These are phyloP conservation scores for Podaxis sp. DNA, from an alignment of 768 basidiomycete genomes.

Conservation along the genomic window DNA sequence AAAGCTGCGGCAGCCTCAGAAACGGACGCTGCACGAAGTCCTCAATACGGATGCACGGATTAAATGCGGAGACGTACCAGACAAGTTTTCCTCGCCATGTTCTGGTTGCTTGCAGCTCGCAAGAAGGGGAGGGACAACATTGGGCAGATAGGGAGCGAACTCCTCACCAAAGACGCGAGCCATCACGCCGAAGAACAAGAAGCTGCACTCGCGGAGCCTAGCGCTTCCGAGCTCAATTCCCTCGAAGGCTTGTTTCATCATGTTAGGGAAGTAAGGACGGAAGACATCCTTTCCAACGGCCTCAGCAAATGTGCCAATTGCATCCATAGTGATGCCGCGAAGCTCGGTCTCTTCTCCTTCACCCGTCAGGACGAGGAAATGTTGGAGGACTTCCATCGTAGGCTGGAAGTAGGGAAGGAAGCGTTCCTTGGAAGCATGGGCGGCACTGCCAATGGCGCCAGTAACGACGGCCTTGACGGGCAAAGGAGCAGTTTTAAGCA, in stretches of 20 bases:
- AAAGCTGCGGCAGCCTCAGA: slow-evolving; percentile 60
- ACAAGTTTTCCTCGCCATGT: slow-evolving; percentile 56
- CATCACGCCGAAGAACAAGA: slow-evolving; percentile 99
- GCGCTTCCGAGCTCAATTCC: slow-evolving; percentile 86
- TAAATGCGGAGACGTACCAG: slow-evolving; percentile 34
- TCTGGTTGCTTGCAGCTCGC: slow-evolving; percentile 82
- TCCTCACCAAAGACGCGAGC: slow-evolving; percentile 95
- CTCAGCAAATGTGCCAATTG: slow-evolving; percentile 97
- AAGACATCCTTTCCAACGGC: slow-evolving; percentile 93
- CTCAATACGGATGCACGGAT: not conserved
- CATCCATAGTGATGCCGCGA: slow-evolving; percentile 97
- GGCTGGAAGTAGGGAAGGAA: slow-evolving; percentile 95
- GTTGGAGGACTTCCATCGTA: slow-evolving; percentile 84
- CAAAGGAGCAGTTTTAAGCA: slow-evolving; percentile 86
- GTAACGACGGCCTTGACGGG: slow-evolving; percentile 92
- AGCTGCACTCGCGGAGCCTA: slow-evolving; percentile 89
- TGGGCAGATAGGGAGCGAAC: slow-evolving; percentile 83
- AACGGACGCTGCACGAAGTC: slow-evolving; percentile 39
- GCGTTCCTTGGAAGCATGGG: slow-evolving; percentile 88
- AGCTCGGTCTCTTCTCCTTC: slow-evolving; percentile 94
- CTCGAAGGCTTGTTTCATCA: slow-evolving; percentile 95
- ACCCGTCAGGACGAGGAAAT: slow-evolving; percentile 81
- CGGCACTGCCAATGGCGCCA: slow-evolving; percentile 96
- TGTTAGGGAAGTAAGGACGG: slow-evolving; percentile 91
- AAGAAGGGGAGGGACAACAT: slow-evolving; percentile 84